These are phyloP conservation scores for Pelargonium fulgidum DNA, from an alignment of 441 rosid genomes.

Conservation along the genomic window DNA sequence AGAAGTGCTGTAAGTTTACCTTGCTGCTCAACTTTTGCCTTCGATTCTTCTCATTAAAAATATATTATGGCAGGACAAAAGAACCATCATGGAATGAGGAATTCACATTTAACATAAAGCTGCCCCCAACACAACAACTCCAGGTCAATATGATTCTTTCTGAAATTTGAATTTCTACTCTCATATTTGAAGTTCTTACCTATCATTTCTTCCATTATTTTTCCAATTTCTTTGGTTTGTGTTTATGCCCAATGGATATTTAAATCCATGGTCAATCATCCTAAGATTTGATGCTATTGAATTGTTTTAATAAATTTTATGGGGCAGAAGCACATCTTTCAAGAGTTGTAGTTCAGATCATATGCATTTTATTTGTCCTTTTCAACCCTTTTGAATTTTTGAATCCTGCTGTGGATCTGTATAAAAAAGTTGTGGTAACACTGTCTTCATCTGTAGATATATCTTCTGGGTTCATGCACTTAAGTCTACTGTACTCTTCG, in stretches of 20 bases:
- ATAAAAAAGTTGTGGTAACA: no score
- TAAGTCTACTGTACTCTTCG: no score
- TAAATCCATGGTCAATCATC: neutral
- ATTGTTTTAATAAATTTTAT: neutral
- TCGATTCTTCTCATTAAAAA: neutral
- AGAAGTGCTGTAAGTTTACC: slow-evolving; percentile 12
- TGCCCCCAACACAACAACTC: slow-evolving; percentile 48
- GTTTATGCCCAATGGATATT: neutral
- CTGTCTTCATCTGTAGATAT: no score
- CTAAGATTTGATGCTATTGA: neutral
- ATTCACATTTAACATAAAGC: slow-evolving; percentile 59
- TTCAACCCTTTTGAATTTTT: no score
- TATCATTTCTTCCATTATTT: slow-evolving; percentile 14
- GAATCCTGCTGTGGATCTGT: no score
- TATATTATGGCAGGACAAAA: slow-evolving; percentile 49
- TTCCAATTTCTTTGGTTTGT: neutral
- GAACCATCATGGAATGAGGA: slow-evolving; percentile 91
- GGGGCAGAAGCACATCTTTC: no score
- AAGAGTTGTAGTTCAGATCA: no score
- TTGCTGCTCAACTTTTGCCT: slow-evolving; percentile 3
- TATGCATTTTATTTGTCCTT: no score
- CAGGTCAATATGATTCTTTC: slow-evolving; percentile 43
- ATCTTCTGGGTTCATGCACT: no score
- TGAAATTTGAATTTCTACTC: slow-evolving; percentile 12
- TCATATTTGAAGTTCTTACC: slow-evolving; percentile 10